A percentile compares a stretch with the other conserved stretches of the same genome.
Conservation (phyloP, 2,329 filamentous ascomycete species). For the Exophiala mesophila region DNA sequence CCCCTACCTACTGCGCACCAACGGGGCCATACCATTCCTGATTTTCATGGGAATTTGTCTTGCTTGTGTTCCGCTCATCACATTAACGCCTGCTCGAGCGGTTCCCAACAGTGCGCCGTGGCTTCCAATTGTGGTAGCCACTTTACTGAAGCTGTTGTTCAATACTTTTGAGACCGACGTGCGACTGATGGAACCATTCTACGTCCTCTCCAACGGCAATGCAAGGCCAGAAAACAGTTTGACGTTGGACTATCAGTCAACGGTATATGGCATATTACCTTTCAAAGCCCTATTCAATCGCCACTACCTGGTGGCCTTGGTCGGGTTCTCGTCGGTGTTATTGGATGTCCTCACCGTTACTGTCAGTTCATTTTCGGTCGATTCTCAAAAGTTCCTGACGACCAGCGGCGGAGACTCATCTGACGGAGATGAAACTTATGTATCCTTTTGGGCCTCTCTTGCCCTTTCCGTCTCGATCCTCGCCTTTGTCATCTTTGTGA, state of each 20-base stretch:
- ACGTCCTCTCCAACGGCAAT: slow-evolving; percentile 40
- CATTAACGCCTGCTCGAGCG: slow-evolving; percentile 36
- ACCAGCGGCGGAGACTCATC: slow-evolving; percentile 20
- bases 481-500: slow-evolving; percentile 58
- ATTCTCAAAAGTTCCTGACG: slow-evolving; percentile 37
- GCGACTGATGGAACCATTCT: slow-evolving; percentile 47
- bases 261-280: slow-evolving; percentile 42
- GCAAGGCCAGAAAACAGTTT: slow-evolving; percentile 42
- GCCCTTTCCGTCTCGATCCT: slow-evolving; percentile 59
- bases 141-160: slow-evolving; percentile 45
- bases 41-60: slow-evolving; percentile 37
- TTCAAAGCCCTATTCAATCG: slow-evolving; percentile 40
- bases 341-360: slow-evolving; percentile 46
- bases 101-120: slow-evolving; percentile 41
- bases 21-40: slow-evolving; percentile 39
- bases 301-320: slow-evolving; percentile 43
- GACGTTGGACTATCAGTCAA: slow-evolving; percentile 47
- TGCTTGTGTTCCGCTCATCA: slow-evolving; percentile 38
- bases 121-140: slow-evolving; percentile 43
- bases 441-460: slow-evolving; percentile 64
- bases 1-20: slow-evolving; percentile 41
- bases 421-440: slow-evolving; percentile 41
- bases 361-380: slow-evolving; percentile 43
- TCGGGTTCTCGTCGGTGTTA: slow-evolving; percentile 42
- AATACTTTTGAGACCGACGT: slow-evolving; percentile 44